Base-by-base conservation (phyloP, 1,139 yeast species). In the Kazachstania sp. region DNA sequence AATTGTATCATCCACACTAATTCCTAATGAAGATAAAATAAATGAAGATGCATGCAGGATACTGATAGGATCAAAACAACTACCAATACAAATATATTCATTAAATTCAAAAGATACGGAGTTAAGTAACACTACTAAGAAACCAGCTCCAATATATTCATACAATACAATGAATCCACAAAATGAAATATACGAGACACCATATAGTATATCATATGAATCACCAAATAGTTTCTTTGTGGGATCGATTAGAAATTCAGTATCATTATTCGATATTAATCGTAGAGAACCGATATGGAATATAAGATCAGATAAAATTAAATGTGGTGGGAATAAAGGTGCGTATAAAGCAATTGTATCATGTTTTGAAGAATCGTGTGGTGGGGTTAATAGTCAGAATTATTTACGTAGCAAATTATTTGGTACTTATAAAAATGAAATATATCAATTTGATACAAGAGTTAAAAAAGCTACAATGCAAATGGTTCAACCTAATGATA, bases 341-440 rank as follows among this genome's bases (percentile, higher is more conserved):
- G 32, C 38, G 7, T 49, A 51, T 28, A 60, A 54, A 39, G 48
- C 63, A 4, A 60, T 63, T 12, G 56, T 63, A 12, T 61, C 66
- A 3, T 61, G 66, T 41, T 61, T 61, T 48, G 54, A 49, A 43
- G 53, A 54, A 32, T 19, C 29, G 6, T 28, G 47, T 9, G 46
- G 34, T 13, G 19, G 35, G 18, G 36, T 46, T 7, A 44, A 39
- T 30, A 29, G 28, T 23, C 28, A 40, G 13, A 18, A 39, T 34
- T 41, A 37, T 30, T 30, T 35, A 6, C 36, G 35, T 3, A 29
- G 12, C 8, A 44, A 34, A 23, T 45, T 39, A 44, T 51, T 43
- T 47, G 66, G 64, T 1, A 60, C 61, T 7, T 63, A 63, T 45
- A 55, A 53, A 37, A 55, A 55, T 37, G 61, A 60, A 45, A 38